A percentile compares a stretch with the other conserved stretches of the same genome.
Conservation (phyloP, 2,329 filamentous ascomycete genomes). For the Aphanoascus verrucosus region DNA sequence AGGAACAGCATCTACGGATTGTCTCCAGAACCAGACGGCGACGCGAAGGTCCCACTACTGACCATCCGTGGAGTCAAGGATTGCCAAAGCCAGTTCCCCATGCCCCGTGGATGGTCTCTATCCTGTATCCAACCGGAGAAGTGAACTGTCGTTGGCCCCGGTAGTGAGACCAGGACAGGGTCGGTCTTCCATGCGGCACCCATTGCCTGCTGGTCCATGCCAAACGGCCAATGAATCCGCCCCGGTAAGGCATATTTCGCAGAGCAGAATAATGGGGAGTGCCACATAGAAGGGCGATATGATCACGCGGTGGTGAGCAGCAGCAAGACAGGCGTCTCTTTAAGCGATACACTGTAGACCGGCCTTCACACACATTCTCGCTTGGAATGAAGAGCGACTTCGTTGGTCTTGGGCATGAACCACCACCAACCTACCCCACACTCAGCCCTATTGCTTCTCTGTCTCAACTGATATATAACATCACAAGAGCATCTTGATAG, state of each 20-base stretch:
- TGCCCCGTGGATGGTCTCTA: not conserved
- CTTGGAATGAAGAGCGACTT: not conserved
- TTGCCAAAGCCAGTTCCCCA: not conserved
- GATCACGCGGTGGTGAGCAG: conserved; percentile 3
- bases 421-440: not conserved
- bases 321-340: not conserved
- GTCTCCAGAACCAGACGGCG: not conserved
- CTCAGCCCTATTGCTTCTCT: conserved; percentile 11
- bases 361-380: not conserved
- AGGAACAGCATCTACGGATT: not conserved
- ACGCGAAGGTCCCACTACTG: no score
- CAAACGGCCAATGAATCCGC: conserved; percentile 7
- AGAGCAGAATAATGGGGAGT: not conserved
- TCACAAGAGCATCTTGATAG: not conserved
- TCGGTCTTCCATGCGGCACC: not conserved
- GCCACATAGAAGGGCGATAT: conserved; percentile 1
- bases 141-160: not conserved
- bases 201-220: not conserved
- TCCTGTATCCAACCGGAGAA: not conserved
- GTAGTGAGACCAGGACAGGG: not conserved
- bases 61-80: not conserved
- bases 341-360: not conserved
- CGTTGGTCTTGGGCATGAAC: conserved; percentile 5
- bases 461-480: not conserved
- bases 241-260: not conserved